Conservation (phyloP, 179 eudicot species). For the Drosera spatulata region DNA sequence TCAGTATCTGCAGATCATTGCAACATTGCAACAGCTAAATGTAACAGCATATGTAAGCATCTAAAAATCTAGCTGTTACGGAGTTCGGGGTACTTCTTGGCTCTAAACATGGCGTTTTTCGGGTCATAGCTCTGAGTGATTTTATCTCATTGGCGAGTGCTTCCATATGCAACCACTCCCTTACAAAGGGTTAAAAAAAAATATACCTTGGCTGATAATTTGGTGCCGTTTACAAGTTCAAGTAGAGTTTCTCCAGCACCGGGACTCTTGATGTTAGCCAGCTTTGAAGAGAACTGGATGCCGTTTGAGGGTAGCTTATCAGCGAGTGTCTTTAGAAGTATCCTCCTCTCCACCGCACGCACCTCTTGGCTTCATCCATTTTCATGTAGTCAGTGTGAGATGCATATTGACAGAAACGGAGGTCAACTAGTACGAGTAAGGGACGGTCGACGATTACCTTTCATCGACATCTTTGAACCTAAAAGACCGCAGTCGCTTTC, state of each 20-base stretch:
- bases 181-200: background rate
- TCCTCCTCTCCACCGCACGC: slow-evolving; percentile 77
- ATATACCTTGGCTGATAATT: slow-evolving; percentile 64
- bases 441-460: slow-evolving; percentile 26
- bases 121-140: no score
- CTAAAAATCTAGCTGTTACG: no score
- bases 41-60: no score
- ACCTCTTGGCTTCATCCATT: slow-evolving; percentile 63
- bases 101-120: no score
- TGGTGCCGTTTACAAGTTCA: slow-evolving; percentile 46
- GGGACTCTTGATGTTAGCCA: slow-evolving; percentile 39
- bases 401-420: background rate
- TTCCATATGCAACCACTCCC: no score
- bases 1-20: slow-evolving; percentile 39
- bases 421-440: background rate
- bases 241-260: slow-evolving; percentile 42
- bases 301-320: slow-evolving; percentile 49
- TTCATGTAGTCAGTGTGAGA: background rate
- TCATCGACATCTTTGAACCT: slow-evolving; percentile 68
- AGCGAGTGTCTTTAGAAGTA: slow-evolving; percentile 66
- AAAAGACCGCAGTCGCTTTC: slow-evolving; percentile 63
- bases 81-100: no score
- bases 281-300: slow-evolving; percentile 55
- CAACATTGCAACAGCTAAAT: background rate
- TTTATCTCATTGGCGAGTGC: no score